Conservation (phyloP, 805 yeast species). For the Kluyveromyces nonfermentans region DNA sequence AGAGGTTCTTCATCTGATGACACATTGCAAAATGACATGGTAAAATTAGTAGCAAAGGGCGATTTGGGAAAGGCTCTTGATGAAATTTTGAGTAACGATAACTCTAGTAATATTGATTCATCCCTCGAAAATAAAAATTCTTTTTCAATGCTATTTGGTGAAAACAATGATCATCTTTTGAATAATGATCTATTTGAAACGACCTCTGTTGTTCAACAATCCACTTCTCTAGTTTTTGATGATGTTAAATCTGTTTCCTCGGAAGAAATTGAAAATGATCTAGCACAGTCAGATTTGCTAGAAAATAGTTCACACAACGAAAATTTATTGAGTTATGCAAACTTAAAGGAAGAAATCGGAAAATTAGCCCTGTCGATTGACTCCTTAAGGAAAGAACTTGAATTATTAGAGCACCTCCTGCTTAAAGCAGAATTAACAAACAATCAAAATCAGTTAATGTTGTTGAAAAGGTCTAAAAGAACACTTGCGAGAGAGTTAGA, state of each 20-base stretch:
- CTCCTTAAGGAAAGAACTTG: slow-evolving; percentile 49
- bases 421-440: slow-evolving; percentile 80
- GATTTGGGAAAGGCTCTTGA: slow-evolving; percentile 29
- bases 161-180: slow-evolving; percentile 8
- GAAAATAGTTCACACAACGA: background rate
- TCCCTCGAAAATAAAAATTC: slow-evolving; percentile 1
- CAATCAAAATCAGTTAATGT: slow-evolving; percentile 56
- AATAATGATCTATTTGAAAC: slow-evolving; percentile 10
- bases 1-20: slow-evolving; percentile 25
- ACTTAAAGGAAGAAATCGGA: slow-evolving; percentile 54
- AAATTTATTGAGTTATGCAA: background rate
- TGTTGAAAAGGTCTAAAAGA: slow-evolving; percentile 56
- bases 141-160: slow-evolving; percentile 10
- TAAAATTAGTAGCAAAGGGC: slow-evolving; percentile 14
- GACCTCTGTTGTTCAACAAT: background rate
- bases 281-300: background rate
- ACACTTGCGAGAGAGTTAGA: slow-evolving; percentile 67
- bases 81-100: slow-evolving; percentile 22
- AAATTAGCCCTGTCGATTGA: slow-evolving; percentile 50
- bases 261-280: slow-evolving; percentile 13
- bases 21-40: slow-evolving; percentile 9
- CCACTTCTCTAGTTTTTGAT: background rate
- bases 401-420: slow-evolving; percentile 56
- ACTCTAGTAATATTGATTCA: slow-evolving; percentile 36
- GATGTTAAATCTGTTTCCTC: background rate